phyloP scores from a whole-genome alignment of 1,284 basidiomycete species.

The Pisolithus thermaeus region DNA sequence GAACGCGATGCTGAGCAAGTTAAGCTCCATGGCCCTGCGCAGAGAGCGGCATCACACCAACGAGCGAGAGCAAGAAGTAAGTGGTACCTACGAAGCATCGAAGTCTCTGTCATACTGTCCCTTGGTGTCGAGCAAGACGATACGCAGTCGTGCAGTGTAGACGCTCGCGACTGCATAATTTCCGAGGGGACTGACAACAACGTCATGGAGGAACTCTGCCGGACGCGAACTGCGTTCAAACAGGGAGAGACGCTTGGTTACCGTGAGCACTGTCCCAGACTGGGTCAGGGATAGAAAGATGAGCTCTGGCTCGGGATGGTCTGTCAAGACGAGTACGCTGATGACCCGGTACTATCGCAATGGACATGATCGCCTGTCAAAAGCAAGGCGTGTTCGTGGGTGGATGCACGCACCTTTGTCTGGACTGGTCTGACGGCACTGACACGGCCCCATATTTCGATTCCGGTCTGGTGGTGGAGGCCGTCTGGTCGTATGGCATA shows the following conservation, averaged over 20 bases:
- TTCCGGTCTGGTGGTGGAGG: conserved; percentile 47
- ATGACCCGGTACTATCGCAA: conserved; percentile 35
- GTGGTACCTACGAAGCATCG: conserved; percentile 57
- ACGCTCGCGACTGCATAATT: conserved; percentile 55
- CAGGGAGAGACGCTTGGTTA: conserved; percentile 42
- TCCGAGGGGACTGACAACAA: conserved; percentile 58
- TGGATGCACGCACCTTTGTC: conserved; percentile 37
- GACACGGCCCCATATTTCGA: conserved; percentile 64
- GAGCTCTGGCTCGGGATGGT: conserved; percentile 68
- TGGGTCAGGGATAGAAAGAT: conserved; percentile 51
- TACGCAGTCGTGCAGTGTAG: conserved; percentile 63
- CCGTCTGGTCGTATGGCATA: conserved; percentile 56
- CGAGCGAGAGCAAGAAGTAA: background rate
- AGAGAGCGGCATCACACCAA: conserved; percentile 7
- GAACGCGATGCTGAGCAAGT: conserved; percentile 67
- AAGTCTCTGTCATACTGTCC: conserved; percentile 51
- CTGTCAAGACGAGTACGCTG: conserved; percentile 58
- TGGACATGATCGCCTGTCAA: conserved; percentile 5
- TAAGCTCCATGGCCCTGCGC: conserved; percentile 67
- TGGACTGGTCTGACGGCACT: conserved; percentile 50
- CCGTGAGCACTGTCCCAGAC: conserved; percentile 33
- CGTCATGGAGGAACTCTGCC: conserved; percentile 63
- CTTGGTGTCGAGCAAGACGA: conserved; percentile 45
- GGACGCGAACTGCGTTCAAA: conserved; percentile 49
- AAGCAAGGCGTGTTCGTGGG: background rate